A percentile compares a stretch with the other conserved stretches of the same genome.
These are phyloP conservation scores for Artemisia argyi DNA, from an alignment of 129 eudicot species.

Conservation along the genomic window DNA sequence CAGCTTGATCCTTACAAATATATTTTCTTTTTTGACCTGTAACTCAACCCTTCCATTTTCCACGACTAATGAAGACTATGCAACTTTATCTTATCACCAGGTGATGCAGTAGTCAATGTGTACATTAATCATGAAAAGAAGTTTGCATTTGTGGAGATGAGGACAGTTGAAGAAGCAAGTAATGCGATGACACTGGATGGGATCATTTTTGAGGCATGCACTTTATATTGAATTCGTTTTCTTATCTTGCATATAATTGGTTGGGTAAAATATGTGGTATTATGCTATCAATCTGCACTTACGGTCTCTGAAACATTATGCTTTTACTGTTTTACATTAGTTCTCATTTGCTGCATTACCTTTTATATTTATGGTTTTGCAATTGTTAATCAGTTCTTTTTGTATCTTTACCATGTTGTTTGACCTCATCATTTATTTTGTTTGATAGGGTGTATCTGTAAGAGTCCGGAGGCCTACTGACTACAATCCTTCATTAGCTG, in stretches of 20 bases:
- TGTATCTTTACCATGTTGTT: neutral
- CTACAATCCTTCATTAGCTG: constrained; percentile 89
- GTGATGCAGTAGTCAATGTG: constrained; percentile 93
- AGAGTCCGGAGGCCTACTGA: constrained; percentile 90
- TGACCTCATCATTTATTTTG: constrained; percentile 18
- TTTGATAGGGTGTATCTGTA: constrained; percentile 79
- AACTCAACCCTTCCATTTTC: no score
- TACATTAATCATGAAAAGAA: constrained; percentile 94
- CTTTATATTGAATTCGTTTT: neutral
- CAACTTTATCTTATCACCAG: constrained; percentile 34
- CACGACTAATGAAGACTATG: neutral
- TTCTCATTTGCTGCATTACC: neutral
- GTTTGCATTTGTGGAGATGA: constrained; percentile 98
- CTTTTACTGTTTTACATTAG: neutral
- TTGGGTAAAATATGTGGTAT: neutral
- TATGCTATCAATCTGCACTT: neutral
- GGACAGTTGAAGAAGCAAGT: constrained; percentile 95
- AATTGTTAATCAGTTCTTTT: no score
- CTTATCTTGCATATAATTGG: neutral
- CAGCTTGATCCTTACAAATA: no score
- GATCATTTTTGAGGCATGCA: constrained; percentile 74
- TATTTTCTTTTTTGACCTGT: no score
- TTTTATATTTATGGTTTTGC: neutral
- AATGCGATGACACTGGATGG: constrained; percentile 90
- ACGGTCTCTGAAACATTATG: neutral